phyloP scores from a whole-genome alignment of 495 filamentous ascomycete genomes.

The Pyrenopolyporus hunteri region DNA sequence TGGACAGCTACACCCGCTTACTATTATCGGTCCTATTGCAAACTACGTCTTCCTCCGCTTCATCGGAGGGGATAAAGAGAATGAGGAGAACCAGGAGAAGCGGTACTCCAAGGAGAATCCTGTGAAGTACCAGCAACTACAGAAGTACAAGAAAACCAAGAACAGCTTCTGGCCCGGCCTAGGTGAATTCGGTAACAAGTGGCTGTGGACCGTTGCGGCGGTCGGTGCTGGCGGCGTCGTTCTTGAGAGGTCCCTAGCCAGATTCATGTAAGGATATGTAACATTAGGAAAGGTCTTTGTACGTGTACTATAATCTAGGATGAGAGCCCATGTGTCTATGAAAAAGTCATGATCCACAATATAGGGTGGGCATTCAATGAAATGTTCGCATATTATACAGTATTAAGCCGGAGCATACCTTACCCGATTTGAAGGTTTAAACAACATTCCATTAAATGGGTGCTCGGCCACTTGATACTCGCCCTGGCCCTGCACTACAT shows the following conservation, averaged over 20 bases:
- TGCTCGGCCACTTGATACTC: no score
- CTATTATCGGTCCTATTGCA: conserved; percentile 59
- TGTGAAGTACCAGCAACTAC: conserved; percentile 57
- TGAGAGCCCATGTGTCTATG: no score
- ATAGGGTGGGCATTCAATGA: no score
- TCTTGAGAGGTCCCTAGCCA: conserved; percentile 30
- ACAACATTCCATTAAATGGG: no score
- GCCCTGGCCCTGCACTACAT: no score
- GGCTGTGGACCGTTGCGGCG: conserved; percentile 58
- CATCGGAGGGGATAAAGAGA: conserved; percentile 60
- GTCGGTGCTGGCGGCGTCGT: conserved; percentile 48
- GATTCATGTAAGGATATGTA: not conserved
- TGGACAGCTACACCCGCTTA: conserved; percentile 58
- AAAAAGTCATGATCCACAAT: no score
- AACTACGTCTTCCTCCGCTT: conserved; percentile 65
- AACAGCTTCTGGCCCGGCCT: conserved; percentile 65
- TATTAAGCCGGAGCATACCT: no score
- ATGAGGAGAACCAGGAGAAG: conserved; percentile 56
- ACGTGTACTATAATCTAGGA: not conserved
- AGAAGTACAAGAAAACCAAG: conserved; percentile 55
- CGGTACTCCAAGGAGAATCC: conserved; percentile 54
- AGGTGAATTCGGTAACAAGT: conserved; percentile 56
- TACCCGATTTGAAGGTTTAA: no score
- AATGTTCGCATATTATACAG: no score
- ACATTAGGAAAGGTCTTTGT: not conserved